Evolutionary conservation across 2,329 filamentous ascomycete species (phyloP), one percentile per base, ranked within the genome.

Genomic region (Fusarium decemcellulare): DNA sequence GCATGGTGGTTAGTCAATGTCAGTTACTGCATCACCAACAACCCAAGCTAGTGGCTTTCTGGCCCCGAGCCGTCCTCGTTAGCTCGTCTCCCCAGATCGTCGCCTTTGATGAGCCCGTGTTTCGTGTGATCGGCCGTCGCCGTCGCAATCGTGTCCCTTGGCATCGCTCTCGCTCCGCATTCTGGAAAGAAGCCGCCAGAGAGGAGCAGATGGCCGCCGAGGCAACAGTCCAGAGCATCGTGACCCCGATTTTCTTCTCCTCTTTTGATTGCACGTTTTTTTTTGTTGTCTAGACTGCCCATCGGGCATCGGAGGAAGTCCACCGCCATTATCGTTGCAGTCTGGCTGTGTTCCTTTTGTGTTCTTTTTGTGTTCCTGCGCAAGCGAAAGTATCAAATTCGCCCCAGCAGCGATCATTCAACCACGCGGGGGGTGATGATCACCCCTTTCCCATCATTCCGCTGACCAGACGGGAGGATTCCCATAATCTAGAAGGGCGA

Each of bases 311-410:
- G 23, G 27, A 43, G 37, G 44, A 63, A 63, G 59, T 61, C 63
- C 47, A 51, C 46, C 62, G 63, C 43, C 67, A 70, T 46, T 63
- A 16, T 67, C 47, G 12, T 32, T 18, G 46, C 29, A 29, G 39
- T 34, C 34, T 15, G 29, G 50, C 39, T 43, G 53, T 34, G n/a
- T 48, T 23, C 23, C 23, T 23, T 23, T 23, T 23, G 29, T 47
- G 51, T 42, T 32, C 61, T 18, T 55, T 59, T 59, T 42, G 23
- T 44, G 68, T 71, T 71, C 65, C 68, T 71, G 64, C 68, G 58
- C 65, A 68, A 65, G 68, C 60, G 68, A 71, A 69, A 43, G 27
- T 29, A 58, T 44, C 56, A 34, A 53, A n/a, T 56, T 64, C 53
- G 55, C 43, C 63, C 42, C 59, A 65, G 48, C 14, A 65, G 30